A percentile compares a stretch with the other conserved stretches of the same genome.
Evolutionary conservation across 106 monocot species (phyloP).

Genomic region (Alisma plantagoaquatica): DNA sequence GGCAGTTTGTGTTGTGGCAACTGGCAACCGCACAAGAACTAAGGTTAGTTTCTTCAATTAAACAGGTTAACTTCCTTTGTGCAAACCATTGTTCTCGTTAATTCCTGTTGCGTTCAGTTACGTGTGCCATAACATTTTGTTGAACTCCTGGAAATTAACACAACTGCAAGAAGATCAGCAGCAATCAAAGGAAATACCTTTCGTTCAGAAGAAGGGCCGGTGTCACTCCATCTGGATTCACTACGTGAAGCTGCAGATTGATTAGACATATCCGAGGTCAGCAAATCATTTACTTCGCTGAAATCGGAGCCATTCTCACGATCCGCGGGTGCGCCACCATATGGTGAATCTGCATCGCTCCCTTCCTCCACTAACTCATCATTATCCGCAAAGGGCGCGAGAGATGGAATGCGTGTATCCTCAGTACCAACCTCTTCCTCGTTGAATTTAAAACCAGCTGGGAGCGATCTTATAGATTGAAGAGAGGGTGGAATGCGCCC

Average conservation of each 20-base stretch:
- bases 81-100: background rate
- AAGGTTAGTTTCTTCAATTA: background rate
- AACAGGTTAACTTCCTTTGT: background rate
- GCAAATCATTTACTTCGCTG: slow-evolving; percentile 4
- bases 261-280: background rate
- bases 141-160: too few relatives aligned
- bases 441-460: slow-evolving; percentile 5
- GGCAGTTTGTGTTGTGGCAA: too few relatives aligned
- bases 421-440: background rate
- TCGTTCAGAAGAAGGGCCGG: slow-evolving; percentile 7
- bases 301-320: slow-evolving; percentile 7
- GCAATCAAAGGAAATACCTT: slow-evolving; percentile 10
- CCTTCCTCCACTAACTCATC: slow-evolving; percentile 5
- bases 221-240: slow-evolving; percentile 16
- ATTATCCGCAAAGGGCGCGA: slow-evolving; percentile 9
- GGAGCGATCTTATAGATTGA: slow-evolving; percentile 8
- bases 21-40: background rate
- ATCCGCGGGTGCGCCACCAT: slow-evolving; percentile 22
- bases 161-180: background rate
- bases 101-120: background rate
- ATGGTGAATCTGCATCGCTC: slow-evolving; percentile 55
- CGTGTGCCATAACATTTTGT: too few relatives aligned
- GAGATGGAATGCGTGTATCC: background rate
- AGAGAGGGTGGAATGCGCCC: slow-evolving; percentile 8
- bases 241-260: background rate